Evolutionary conservation across 768 basidiomycete species (phyloP).

Genomic region (Pholiota molesta): DNA sequence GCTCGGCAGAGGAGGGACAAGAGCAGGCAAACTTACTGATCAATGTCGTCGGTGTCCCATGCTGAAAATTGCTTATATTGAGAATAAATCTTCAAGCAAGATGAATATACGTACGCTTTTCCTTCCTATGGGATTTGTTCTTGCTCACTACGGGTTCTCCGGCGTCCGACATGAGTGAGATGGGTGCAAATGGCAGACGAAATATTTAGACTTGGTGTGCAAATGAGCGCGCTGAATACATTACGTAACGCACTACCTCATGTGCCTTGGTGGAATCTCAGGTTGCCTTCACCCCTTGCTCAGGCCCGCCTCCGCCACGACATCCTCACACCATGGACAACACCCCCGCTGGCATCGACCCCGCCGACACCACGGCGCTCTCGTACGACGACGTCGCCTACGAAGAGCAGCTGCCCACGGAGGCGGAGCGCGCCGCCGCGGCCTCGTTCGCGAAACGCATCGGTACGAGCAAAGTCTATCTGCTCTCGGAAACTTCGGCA

Average conservation of each 20-base stretch:
- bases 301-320: background rate
- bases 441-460: slow-evolving; percentile 67
- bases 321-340: slow-evolving; percentile 46
- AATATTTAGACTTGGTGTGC: background rate
- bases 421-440: slow-evolving; percentile 32
- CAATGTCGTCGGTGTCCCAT: slow-evolving; percentile 99
- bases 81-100: slow-evolving; percentile 7
- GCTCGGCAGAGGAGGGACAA: background rate
- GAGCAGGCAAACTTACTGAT: slow-evolving; percentile 73
- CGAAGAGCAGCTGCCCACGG: slow-evolving; percentile 55
- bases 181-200: slow-evolving; percentile 11
- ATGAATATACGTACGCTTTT: slow-evolving; percentile 74
- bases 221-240: background rate
- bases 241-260: slow-evolving; percentile 18
- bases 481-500: slow-evolving; percentile 69
- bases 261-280: background rate
- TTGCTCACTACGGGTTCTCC: slow-evolving; percentile 62
- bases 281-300: background rate
- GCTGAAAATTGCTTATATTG: slow-evolving; percentile 50
- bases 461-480: slow-evolving; percentile 72
- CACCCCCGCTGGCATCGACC: slow-evolving; percentile 36
- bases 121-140: slow-evolving; percentile 90
- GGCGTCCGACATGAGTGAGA: slow-evolving; percentile 42
- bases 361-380: slow-evolving; percentile 35
- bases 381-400: slow-evolving; percentile 63